phyloP scores from a whole-genome alignment of 2,329 filamentous ascomycete species.

The Alternaria brassicicola region DNA sequence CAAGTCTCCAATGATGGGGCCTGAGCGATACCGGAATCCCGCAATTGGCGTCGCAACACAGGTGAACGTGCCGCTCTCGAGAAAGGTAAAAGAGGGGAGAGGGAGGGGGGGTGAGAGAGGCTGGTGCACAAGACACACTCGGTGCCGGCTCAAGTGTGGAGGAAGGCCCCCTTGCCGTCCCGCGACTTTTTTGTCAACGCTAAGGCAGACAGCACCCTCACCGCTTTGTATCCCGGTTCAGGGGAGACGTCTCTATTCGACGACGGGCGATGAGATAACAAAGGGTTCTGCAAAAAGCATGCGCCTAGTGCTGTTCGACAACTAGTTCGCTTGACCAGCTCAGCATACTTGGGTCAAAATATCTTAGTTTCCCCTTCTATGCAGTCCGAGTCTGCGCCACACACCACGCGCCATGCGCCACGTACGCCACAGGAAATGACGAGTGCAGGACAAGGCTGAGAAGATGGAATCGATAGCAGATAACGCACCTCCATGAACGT shows the following conservation, averaged over 20 bases:
- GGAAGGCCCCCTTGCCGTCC: constrained; percentile 18
- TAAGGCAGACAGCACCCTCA: constrained; percentile 19
- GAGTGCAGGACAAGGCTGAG: constrained; percentile 3
- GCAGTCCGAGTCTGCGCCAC: neutral
- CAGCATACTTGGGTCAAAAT: neutral
- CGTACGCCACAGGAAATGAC: constrained; percentile 11
- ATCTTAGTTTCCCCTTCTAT: neutral
- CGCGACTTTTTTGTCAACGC: constrained; percentile 28
- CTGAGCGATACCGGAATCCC: constrained; percentile 5
- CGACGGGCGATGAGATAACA: constrained; percentile 1
- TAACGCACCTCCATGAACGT: neutral
- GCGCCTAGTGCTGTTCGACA: constrained; percentile 14
- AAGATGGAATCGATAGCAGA: neutral
- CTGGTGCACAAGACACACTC: constrained; percentile 9
- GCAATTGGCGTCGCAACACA: constrained; percentile 22
- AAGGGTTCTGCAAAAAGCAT: constrained; percentile 9
- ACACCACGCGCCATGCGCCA: neutral
- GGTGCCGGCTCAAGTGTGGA: constrained; percentile 13
- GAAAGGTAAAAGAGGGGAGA: neutral
- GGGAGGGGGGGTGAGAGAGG: constrained; percentile 2
- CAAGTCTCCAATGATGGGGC: neutral
- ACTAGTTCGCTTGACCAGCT: constrained; percentile 1
- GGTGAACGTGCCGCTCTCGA: neutral
- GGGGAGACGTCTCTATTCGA: constrained; percentile 3
- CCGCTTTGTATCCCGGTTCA: constrained; percentile 16